These are phyloP conservation scores for Tuber calosporum DNA, from an alignment of 495 filamentous ascomycete genomes.

Conservation along the genomic window DNA sequence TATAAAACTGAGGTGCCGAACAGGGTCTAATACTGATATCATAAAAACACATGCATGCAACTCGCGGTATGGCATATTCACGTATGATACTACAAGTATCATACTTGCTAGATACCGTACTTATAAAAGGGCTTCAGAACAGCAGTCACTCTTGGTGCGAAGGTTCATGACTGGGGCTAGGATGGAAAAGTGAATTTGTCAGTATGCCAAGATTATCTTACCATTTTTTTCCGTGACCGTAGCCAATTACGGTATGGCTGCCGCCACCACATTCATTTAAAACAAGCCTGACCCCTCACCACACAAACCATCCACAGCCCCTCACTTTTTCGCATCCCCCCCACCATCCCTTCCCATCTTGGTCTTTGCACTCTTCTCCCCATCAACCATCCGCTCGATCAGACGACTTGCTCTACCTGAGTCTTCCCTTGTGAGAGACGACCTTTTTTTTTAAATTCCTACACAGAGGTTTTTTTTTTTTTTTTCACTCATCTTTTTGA, in stretches of 20 bases:
- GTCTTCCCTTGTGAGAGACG: constrained; percentile 29
- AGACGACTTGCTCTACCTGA: constrained; percentile 32
- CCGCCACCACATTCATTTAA: constrained; percentile 21
- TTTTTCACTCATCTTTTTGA: constrained; percentile 44
- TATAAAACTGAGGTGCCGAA: too few species aligned
- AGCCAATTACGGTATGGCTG: constrained; percentile 25
- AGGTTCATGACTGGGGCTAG: neutral
- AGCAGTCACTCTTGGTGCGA: constrained; percentile 28
- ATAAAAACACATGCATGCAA: too few species aligned
- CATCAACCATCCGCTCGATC: constrained; percentile 35
- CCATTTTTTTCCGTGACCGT: neutral
- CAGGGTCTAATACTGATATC: too few species aligned
- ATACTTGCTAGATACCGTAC: too few species aligned
- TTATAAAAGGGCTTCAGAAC: constrained; percentile 5
- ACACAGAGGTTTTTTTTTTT: constrained; percentile 25
- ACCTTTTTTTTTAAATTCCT: constrained; percentile 13
- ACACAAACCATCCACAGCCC: constrained; percentile 25
- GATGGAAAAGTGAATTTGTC: constrained; percentile 31
- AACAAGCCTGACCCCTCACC: constrained; percentile 33
- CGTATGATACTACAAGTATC: neutral
- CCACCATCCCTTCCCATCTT: constrained; percentile 26
- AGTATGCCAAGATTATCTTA: constrained; percentile 19
- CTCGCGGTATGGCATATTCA: too few species aligned
- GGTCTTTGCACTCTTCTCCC: constrained; percentile 37
- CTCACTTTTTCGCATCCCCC: constrained; percentile 37